phyloP scores from a whole-genome alignment of 2,329 filamentous ascomycete genomes.

The Clarireedia paspali region DNA sequence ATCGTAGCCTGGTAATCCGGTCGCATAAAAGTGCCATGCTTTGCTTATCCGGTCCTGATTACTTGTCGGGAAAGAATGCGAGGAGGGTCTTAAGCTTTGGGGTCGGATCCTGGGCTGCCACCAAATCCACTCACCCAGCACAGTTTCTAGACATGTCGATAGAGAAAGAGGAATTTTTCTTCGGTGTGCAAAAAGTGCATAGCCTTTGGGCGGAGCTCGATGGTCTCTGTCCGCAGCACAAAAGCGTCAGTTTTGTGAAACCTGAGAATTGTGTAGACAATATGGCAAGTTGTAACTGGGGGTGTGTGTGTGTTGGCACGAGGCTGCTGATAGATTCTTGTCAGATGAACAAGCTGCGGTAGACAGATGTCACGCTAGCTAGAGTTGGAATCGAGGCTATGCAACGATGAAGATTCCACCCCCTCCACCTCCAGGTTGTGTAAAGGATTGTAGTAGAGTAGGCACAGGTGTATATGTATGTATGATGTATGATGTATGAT shows the following conservation, averaged over 20 bases:
- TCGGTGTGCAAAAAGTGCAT: not conserved
- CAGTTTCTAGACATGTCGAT: not conserved
- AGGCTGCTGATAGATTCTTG: constrained; percentile 1
- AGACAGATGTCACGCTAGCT: not conserved
- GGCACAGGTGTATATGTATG: not conserved
- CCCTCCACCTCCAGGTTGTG: not conserved
- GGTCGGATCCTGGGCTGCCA: not conserved
- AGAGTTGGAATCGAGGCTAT: not conserved
- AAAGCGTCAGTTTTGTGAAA: constrained; percentile 3
- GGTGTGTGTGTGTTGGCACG: not conserved
- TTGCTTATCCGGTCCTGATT: not conserved
- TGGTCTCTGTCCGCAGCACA: constrained; percentile 2
- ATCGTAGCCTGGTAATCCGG: too few relatives aligned
- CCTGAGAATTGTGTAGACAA: not conserved
- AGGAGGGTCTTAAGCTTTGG: not conserved
- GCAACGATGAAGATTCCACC: not conserved
- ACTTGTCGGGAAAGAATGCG: not conserved
- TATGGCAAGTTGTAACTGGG: not conserved
- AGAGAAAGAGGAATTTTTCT: not conserved
- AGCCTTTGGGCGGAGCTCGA: not conserved
- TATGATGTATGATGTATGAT: not conserved
- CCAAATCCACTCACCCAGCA: not conserved
- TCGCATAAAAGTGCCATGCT: not conserved
- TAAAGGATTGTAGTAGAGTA: too few relatives aligned
- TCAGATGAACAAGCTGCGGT: not conserved